These are phyloP conservation scores for Xylaria sp. DNA, from an alignment of 2,329 filamentous ascomycete species.

Conservation along the genomic window DNA sequence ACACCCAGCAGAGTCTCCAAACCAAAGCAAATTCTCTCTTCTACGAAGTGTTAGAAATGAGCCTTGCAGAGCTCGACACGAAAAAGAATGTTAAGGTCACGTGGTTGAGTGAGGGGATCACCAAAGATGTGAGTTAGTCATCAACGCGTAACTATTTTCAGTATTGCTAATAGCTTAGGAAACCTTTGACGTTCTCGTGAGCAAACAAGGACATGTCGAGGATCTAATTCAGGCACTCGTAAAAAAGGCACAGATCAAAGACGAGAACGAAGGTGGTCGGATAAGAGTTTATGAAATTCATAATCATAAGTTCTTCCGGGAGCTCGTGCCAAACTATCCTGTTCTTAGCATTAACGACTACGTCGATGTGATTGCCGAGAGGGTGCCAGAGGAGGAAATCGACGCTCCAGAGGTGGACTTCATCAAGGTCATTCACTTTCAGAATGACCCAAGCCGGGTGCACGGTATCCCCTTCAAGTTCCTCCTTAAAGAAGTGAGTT, in stretches of 20 bases:
- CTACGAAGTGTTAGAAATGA: slow-evolving; percentile 95
- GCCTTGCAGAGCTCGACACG: slow-evolving; percentile 89
- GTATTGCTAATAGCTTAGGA: slow-evolving; percentile 65
- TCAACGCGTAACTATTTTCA: not conserved
- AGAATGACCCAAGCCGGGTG: slow-evolving; percentile 83
- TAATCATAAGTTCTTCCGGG: slow-evolving; percentile 84
- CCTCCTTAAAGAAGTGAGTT: slow-evolving; percentile 77
- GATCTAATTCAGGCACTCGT: slow-evolving; percentile 81
- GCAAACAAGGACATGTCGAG: slow-evolving; percentile 82
- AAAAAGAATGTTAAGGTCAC: slow-evolving; percentile 88
- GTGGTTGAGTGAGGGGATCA: slow-evolving; percentile 89
- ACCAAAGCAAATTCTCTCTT: slow-evolving; percentile 83
- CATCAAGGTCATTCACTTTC: slow-evolving; percentile 90
- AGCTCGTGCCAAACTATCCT: slow-evolving; percentile 74
- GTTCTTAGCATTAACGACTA: slow-evolving; percentile 91
- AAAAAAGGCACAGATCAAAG: slow-evolving; percentile 82
- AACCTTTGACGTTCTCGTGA: slow-evolving; percentile 82
- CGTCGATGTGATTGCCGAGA: slow-evolving; percentile 82
- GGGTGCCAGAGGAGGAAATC: slow-evolving; percentile 77
- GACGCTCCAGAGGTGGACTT: slow-evolving; percentile 67
- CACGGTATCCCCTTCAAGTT: slow-evolving; percentile 95
- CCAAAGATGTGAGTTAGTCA: slow-evolving; percentile 79
- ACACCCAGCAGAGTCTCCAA: slow-evolving; percentile 74
- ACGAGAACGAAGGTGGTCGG: slow-evolving; percentile 74
- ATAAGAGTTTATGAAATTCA: slow-evolving; percentile 87